Conservation (phyloP, 2,329 filamentous ascomycete species). For the Ceratocystiopsis sp. region DNA sequence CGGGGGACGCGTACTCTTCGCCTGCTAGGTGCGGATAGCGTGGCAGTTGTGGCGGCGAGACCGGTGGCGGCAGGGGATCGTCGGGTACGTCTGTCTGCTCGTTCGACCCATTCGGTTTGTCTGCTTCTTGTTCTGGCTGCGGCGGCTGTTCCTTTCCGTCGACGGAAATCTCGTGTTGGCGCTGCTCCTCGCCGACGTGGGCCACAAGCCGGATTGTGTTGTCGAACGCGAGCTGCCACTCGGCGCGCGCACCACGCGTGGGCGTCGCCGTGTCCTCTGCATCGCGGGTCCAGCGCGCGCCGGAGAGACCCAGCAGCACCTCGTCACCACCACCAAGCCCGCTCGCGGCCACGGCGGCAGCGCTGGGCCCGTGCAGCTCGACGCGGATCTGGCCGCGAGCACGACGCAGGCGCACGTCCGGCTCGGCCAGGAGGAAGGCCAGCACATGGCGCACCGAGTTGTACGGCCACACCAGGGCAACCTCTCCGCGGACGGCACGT, state of each 20-base stretch:
- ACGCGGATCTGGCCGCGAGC: conserved; percentile 67
- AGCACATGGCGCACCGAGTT: conserved; percentile 58
- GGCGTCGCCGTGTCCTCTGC: conserved; percentile 20
- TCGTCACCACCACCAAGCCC: conserved; percentile 65
- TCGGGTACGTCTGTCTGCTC: not conserved
- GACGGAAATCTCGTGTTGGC: conserved; percentile 34
- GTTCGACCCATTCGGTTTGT: not conserved
- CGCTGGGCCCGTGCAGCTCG: conserved; percentile 53
- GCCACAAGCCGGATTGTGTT: conserved; percentile 32
- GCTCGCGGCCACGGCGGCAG: conserved; percentile 48
- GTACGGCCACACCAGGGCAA: conserved; percentile 85
- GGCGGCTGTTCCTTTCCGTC: conserved; percentile 22
- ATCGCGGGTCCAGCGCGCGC: conserved; percentile 46
- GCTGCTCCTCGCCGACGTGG: conserved; percentile 27
- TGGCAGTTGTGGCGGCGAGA: conserved; percentile 6
- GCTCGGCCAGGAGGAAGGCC: conserved; percentile 68
- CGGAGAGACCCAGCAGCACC: conserved; percentile 50
- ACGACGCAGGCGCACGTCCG: conserved; percentile 64
- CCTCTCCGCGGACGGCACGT: conserved; percentile 45
- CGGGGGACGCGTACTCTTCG: conserved; percentile 56
- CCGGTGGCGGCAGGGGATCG: not conserved
- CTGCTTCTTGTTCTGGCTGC: not conserved
- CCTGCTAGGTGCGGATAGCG: conserved; percentile 3
- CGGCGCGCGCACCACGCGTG: conserved; percentile 32
- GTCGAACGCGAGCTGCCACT: conserved; percentile 41